These are phyloP conservation scores for Suillus subalutaceus DNA, from an alignment of 768 basidiomycete species.

Conservation along the genomic window DNA sequence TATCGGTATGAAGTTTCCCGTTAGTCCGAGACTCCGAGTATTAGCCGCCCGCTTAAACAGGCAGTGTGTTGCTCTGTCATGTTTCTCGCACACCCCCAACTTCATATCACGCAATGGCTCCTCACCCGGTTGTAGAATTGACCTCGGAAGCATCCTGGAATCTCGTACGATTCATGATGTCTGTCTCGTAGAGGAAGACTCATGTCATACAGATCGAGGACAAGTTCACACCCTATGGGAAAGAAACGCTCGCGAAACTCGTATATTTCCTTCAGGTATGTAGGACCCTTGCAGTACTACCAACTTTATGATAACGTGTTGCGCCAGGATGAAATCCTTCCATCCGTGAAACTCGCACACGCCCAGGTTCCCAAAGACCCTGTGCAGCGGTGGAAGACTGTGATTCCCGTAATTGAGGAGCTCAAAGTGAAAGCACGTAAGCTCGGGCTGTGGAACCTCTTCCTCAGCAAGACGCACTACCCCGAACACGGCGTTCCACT, in stretches of 20 bases:
- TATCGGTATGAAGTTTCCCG: neutral
- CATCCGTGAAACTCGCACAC: constrained; percentile 75
- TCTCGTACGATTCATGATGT: constrained; percentile 53
- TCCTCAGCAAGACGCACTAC: constrained; percentile 93
- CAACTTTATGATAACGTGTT: constrained; percentile 2
- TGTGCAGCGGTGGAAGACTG: constrained; percentile 77
- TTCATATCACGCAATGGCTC: constrained; percentile 43
- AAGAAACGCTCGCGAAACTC: constrained; percentile 82
- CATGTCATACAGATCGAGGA: constrained; percentile 67
- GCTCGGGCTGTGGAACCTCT: constrained; percentile 95
- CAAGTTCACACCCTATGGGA: constrained; percentile 90
- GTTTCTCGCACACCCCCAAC: neutral
- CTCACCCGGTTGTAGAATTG: constrained; percentile 74
- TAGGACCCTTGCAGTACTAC: constrained; percentile 17
- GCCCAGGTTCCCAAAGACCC: constrained; percentile 81
- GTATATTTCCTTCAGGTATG: constrained; percentile 81
- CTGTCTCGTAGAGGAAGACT: constrained; percentile 6
- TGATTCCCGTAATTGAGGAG: constrained; percentile 79
- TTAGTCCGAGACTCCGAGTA: neutral
- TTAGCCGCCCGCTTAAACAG: constrained; percentile 1
- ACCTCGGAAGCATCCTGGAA: constrained; percentile 89
- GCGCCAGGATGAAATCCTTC: constrained; percentile 82
- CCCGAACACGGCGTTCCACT: constrained; percentile 88
- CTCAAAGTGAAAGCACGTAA: constrained; percentile 88
- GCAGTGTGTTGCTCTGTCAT: neutral